phyloP scores from a whole-genome alignment of 202 grass and related monocot species.

The Hordeum pubiflorum region DNA sequence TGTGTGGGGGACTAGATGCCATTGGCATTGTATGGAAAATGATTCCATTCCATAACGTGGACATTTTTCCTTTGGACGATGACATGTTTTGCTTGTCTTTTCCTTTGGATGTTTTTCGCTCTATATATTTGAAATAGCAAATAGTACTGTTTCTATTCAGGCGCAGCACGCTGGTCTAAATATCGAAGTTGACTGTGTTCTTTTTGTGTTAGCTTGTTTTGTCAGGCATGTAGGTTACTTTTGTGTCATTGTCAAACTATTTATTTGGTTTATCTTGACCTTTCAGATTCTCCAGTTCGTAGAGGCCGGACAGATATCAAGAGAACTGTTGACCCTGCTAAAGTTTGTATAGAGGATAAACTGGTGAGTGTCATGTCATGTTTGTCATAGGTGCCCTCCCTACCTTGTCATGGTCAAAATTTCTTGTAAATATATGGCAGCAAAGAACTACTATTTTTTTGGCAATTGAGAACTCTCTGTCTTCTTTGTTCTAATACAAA shows the following conservation, averaged over 20 bases:
- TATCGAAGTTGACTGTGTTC: background rate
- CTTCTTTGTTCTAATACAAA: conserved; percentile 5
- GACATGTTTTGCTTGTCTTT: conserved; percentile 12
- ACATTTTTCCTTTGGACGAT: background rate
- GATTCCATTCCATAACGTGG: conserved; percentile 20
- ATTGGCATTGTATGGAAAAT: background rate
- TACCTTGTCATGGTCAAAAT: background rate
- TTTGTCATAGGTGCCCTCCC: background rate
- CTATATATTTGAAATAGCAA: background rate
- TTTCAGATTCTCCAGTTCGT: conserved; percentile 52
- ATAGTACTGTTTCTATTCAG: background rate
- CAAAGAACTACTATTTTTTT: background rate
- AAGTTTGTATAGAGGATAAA: conserved; percentile 47
- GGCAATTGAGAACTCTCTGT: background rate
- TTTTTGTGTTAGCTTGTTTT: background rate
- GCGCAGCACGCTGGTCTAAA: background rate
- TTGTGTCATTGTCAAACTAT: background rate
- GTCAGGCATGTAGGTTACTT: background rate
- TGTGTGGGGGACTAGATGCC: background rate
- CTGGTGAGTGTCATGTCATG: conserved; percentile 42
- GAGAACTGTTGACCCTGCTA: conserved; percentile 26
- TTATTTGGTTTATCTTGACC: conserved; percentile 9
- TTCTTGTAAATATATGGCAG: background rate
- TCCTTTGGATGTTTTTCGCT: background rate
- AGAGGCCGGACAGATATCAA: conserved; percentile 31